Percentiles rank a stretch among this genome's conserved stretches.
phyloP scores from a whole-genome alignment of 148 eudicot species.

The Fagopyrum esculentum region DNA sequence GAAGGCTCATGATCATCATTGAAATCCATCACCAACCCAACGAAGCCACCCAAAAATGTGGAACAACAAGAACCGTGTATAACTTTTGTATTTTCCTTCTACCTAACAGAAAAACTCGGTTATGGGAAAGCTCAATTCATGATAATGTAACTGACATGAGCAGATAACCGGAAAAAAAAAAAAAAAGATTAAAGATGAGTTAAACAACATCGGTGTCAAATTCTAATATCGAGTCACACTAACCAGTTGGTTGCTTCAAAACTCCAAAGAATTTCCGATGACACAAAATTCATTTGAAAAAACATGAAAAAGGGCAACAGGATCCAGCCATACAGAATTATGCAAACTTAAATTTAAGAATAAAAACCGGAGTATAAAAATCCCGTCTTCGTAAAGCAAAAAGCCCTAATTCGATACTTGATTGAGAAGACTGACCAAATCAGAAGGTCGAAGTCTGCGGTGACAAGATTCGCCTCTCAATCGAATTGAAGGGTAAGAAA shows the following conservation, averaged over 20 bases:
- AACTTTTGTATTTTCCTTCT: no score
- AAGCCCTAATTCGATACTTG: not conserved
- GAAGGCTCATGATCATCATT: slow-evolving; percentile 1
- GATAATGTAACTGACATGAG: not conserved
- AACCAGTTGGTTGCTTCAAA: not conserved
- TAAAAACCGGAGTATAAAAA: not conserved
- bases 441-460: not conserved
- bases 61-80: not conserved
- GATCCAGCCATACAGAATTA: not conserved
- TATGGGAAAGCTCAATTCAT: not conserved
- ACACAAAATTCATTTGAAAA: not conserved
- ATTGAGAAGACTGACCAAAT: not conserved
- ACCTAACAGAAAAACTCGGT: not conserved
- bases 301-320: not conserved
- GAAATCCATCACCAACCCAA: slow-evolving; percentile 8
- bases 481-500: no score
- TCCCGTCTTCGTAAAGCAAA: not conserved
- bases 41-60: not conserved
- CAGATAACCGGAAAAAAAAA: not conserved
- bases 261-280: no score
- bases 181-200: not conserved
- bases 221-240: not conserved
- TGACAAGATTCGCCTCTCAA: not conserved
- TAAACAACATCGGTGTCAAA: not conserved
- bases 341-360: not conserved